These are phyloP conservation scores for Litchi chinensis DNA, from an alignment of 345 rosid species.

Conservation along the genomic window DNA sequence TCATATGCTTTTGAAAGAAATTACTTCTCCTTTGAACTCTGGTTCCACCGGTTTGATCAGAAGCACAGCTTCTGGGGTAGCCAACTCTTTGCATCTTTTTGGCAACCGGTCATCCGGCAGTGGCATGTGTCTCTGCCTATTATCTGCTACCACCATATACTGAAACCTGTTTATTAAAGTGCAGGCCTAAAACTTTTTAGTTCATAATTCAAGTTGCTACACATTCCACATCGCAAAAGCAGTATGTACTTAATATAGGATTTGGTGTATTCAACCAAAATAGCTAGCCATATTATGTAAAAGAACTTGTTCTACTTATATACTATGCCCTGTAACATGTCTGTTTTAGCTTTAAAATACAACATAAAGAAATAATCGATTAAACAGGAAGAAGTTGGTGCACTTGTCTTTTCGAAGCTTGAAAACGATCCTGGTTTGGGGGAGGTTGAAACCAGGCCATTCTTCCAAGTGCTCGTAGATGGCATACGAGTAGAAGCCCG, in stretches of 20 bases:
- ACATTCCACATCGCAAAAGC: neutral
- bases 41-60: slow-evolving; percentile 77
- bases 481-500: slow-evolving; percentile 83
- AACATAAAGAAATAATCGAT: no score
- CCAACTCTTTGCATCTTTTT: slow-evolving; percentile 52
- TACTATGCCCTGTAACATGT: neutral
- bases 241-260: neutral
- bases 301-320: neutral
- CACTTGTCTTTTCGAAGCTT: slow-evolving; percentile 83
- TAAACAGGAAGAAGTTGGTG: no score
- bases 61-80: slow-evolving; percentile 78
- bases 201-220: neutral
- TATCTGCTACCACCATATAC: slow-evolving; percentile 69
- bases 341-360: neutral
- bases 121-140: slow-evolving; percentile 80
- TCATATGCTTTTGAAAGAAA: neutral
- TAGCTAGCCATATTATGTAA: neutral
- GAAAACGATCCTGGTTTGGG: slow-evolving; percentile 81
- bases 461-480: slow-evolving; percentile 70
- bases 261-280: neutral
- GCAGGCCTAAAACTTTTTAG: neutral
- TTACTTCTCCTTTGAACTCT: slow-evolving; percentile 81
- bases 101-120: slow-evolving; percentile 72
- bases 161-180: slow-evolving; percentile 50
- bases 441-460: slow-evolving; percentile 83